Evolutionary conservation across 2,329 filamentous ascomycete species (phyloP).

Genomic region (Ophiocordyceps australis): DNA sequence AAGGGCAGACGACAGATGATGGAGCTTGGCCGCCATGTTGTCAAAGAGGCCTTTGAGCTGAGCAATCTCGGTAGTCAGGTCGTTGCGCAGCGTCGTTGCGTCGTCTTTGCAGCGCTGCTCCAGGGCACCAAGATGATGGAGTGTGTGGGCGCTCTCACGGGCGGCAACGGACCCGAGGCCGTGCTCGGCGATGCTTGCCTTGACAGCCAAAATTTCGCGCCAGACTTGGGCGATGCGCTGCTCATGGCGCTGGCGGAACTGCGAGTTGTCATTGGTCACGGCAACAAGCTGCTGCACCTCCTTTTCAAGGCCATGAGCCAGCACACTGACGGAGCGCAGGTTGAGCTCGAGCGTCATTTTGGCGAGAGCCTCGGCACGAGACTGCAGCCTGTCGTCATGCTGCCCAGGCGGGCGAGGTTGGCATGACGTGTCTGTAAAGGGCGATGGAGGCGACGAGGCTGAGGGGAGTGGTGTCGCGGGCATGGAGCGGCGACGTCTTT

Average conservation of each 20-base stretch:
- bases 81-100: conserved; percentile 4
- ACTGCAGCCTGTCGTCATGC: no score
- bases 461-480: no score
- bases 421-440: no score
- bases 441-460: no score
- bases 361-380: conserved; percentile 14
- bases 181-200: conserved; percentile 7
- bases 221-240: conserved; percentile 10
- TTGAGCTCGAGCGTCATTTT: conserved; percentile 18
- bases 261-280: conserved; percentile 9
- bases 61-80: conserved; percentile 7
- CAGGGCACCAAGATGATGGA: no score
- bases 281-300: conserved; percentile 10
- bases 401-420: no score
- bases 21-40: conserved; percentile 7
- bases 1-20: conserved; percentile 6
- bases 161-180: conserved; percentile 2
- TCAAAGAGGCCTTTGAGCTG: conserved; percentile 8
- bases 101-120: conserved; percentile 7
- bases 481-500: no score
- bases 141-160: conserved; percentile 2
- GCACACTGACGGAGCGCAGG: conserved; percentile 10
- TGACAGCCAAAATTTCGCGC: conserved; percentile 13
- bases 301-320: conserved; percentile 11
- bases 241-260: conserved; percentile 12